Base-by-base conservation (phyloP, 2,329 filamentous ascomycete species). In the Bertia moriformis region DNA sequence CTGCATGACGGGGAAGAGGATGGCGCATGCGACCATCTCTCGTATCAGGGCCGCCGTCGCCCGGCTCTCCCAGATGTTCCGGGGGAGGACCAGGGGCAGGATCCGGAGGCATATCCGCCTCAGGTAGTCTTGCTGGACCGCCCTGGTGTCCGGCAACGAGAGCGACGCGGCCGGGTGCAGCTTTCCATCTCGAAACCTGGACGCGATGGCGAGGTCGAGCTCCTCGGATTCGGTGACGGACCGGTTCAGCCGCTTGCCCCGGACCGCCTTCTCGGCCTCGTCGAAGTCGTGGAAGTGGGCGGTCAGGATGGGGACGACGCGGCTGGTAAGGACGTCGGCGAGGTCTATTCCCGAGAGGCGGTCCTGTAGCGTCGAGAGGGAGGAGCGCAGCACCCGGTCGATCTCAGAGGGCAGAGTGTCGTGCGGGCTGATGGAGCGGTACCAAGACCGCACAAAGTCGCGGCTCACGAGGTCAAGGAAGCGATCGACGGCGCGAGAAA, bases 151-250 rank as follows among this genome's bases (percentile, higher is more conserved):
- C 2, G 86, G 82, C 51, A 85, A 87, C 20, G 83, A 75, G 49
- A 93, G 61, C 13, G 80, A 83, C 4, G 84, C 88, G 4, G 91
- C 91, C 3, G 84, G 71, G 54, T 98, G 93, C 42, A 98, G 65
- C 45, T 82, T 85, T 18, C 89, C 89, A 55, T 93, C 82, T 40
- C 73, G 80, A 58, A 89, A 98, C 59, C 93, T 95, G 32, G 75
- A 80, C n/a, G 91, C 91, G 57, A 98, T 93, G 2, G 91, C 91
- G 47, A 93, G 67, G 56, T 96, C 88, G 49, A 98, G 66, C 67
- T 98, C 91, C 53, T 95, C 89, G 1, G 88, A 93, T 60, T 98
- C 91, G 2, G 93, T 96, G 40, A 98, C 78, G 46, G 81, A 87
- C 39, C 85, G 77, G 49, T 87, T 91, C 41, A 96, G 65, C 57